Percentiles rank a stretch among this genome's conserved stretches.
phyloP scores from a whole-genome alignment of 768 basidiomycete species.

The Tephrocybe sp. region DNA sequence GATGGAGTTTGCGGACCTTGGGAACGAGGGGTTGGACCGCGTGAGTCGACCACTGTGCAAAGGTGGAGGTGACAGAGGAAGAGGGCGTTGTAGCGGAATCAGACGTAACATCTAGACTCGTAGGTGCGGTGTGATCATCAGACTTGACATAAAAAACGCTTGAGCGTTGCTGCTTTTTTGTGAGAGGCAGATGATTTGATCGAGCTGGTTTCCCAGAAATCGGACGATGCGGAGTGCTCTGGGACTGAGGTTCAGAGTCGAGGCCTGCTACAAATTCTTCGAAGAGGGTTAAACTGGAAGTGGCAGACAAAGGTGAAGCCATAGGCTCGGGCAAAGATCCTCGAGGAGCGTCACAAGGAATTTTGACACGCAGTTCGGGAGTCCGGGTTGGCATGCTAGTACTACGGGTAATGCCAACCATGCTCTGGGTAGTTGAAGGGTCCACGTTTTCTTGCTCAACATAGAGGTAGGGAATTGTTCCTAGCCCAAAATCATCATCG shows the following conservation, averaged over 20 bases:
- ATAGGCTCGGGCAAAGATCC: constrained; percentile 44
- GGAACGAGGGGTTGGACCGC: constrained; percentile 53
- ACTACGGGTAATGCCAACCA: constrained; percentile 28
- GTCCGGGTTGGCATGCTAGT: constrained; percentile 44
- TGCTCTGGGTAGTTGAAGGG: constrained; percentile 4
- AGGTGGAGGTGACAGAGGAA: constrained; percentile 34
- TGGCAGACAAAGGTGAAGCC: constrained; percentile 47
- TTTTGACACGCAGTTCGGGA: constrained; percentile 47
- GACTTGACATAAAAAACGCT: constrained; percentile 68
- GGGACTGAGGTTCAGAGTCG: constrained; percentile 47
- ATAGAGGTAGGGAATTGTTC: constrained; percentile 30
- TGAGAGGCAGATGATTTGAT: constrained; percentile 32
- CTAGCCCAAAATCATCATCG: constrained; percentile 39
- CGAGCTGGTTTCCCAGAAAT: constrained; percentile 32
- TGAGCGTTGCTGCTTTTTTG: constrained; percentile 43
- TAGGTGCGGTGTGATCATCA: constrained; percentile 35
- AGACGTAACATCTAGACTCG: constrained; percentile 19
- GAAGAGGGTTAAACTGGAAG: constrained; percentile 61
- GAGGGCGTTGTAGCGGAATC: constrained; percentile 15
- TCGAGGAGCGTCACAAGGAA: constrained; percentile 51
- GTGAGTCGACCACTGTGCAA: constrained; percentile 47
- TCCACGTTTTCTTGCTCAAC: constrained; percentile 39
- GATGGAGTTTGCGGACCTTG: constrained; percentile 46
- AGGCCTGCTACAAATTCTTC: constrained; percentile 48
- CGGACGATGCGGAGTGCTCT: constrained; percentile 63